These are phyloP conservation scores for Daucus carota DNA, from an alignment of 129 eudicot species.

Conservation along the genomic window DH1_v3.0 NC_030386.2:22824501-22825000, in stretches of 20 bases:
- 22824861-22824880: not conserved
- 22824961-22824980: not conserved
- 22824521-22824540: conserved; percentile 1
- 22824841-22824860: not conserved
- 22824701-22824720: not conserved
- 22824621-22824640: not conserved
- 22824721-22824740: conserved; percentile 1
- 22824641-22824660: conserved; percentile 9
- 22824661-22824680: conserved; percentile 8
- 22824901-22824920: not conserved
- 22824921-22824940: not conserved
- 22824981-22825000: not conserved
- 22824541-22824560: not conserved
- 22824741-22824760: not conserved
- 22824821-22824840: not conserved
- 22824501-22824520: not conserved
- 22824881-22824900: not conserved
- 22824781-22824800: conserved; percentile 22
- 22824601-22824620: conserved; percentile 8
- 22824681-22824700: conserved; percentile 9
- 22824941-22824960: not conserved
- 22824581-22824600: conserved; percentile 5
- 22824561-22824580: not conserved
- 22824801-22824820: not conserved
- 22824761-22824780: conserved; percentile 19